Evolutionary conservation across 306 rosid species (phyloP), one percentile per base, ranked within the genome.

Genomic region (Aeschynomene evenia): DNA sequence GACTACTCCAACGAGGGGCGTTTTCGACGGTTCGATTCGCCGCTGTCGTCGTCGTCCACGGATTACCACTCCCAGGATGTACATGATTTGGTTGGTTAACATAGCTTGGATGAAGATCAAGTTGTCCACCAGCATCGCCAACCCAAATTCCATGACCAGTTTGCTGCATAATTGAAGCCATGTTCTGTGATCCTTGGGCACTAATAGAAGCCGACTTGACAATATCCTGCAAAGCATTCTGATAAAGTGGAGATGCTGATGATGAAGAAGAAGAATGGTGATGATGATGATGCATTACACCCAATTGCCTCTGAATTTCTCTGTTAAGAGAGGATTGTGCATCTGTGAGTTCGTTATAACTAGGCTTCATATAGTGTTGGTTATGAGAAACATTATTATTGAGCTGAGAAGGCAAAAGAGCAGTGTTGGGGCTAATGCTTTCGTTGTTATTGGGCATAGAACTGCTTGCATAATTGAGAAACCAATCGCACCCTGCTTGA

Each of bases 401-500:
- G 18, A 69, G 71, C 52, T 82, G 85, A 28, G 76, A 16, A 52
- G 43, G 60, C 40, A 23, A 50, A 48, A 71, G 53, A 8, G 77
- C 36, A 4, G 77, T 45, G 59, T 71, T 78, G 14, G 26, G 21
- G n/a, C 15, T 64, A 64, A 19, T 61, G 8, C 26, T 69, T 43
- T 72, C 85, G 39, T 46, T 39, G 39, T 46, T 39, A 3, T 45
- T 45, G 3, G 55, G 54, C 46, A 37, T 56, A 21, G 83, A 64
- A 75, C 68, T 76, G 57, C 55, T 77, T 7, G 76, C 79, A 69
- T 79, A 84, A 50, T 75, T 86, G 16, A 68, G 28, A 62, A 77
- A 24, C 96, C 91, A 87, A 75, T 88, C 96, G 75, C 55, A 46
- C 40, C 67, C 69, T 58, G 67, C 18, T 50, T 77, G 90, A 9